Percentiles rank a stretch among this genome's conserved stretches.
Evolutionary conservation across 2,329 filamentous ascomycete species (phyloP).

Genomic region (Fusarium hainanense): DNA sequence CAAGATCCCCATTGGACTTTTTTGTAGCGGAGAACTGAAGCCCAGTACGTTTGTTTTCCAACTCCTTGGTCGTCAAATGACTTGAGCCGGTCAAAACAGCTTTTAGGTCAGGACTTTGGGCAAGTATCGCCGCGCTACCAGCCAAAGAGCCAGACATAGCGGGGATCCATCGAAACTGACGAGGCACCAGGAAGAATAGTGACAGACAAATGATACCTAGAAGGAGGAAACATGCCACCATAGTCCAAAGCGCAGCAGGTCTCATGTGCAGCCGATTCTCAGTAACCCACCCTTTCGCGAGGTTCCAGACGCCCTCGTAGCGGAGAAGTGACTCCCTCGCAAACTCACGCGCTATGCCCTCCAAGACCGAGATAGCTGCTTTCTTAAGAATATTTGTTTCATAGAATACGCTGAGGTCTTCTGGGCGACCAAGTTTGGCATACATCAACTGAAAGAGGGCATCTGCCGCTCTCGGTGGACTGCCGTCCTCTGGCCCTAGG

Average conservation of each 20-base stretch:
- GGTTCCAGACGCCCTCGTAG: no score
- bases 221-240: background rate
- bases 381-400: background rate
- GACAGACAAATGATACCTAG: background rate
- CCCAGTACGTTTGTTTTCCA: background rate
- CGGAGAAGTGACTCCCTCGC: background rate
- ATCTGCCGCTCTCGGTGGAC: background rate
- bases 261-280: background rate
- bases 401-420: background rate
- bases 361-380: background rate
- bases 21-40: background rate
- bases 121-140: background rate
- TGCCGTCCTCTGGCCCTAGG: no score
- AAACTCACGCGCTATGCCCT: background rate
- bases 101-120: background rate
- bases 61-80: background rate
- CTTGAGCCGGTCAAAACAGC: background rate
- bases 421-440: background rate
- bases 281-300: background rate
- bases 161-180: background rate
- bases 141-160: background rate
- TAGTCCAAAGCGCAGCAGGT: background rate
- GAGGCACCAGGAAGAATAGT: background rate
- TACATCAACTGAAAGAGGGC: background rate
- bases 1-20: background rate